Evolutionary conservation across 805 yeast species (phyloP).

Genomic region (Myxozyma udenii): DNA sequence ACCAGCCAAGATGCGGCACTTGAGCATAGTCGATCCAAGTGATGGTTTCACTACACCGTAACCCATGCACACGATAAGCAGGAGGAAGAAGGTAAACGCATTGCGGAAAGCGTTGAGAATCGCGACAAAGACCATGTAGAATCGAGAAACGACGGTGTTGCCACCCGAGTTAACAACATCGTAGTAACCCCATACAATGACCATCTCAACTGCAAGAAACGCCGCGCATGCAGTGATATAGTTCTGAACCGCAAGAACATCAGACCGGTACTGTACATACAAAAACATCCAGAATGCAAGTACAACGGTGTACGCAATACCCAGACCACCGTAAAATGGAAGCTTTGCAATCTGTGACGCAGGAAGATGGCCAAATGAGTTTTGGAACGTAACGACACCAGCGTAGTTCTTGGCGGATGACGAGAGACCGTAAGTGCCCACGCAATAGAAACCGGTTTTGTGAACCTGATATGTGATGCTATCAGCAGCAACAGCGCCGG

Average conservation of each 20-base stretch:
- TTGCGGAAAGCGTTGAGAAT: slow-evolving; percentile 75
- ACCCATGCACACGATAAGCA: slow-evolving; percentile 83
- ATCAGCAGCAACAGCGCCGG: slow-evolving; percentile 52
- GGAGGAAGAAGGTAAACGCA: slow-evolving; percentile 82
- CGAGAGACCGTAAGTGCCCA: slow-evolving; percentile 59
- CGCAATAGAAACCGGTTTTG: slow-evolving; percentile 89
- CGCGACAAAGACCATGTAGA: slow-evolving; percentile 74
- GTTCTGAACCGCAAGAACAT: slow-evolving; percentile 83
- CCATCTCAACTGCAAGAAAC: slow-evolving; percentile 77
- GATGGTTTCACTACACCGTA: slow-evolving; percentile 88
- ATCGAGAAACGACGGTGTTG: slow-evolving; percentile 54
- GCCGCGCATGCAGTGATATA: slow-evolving; percentile 83
- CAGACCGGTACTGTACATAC: slow-evolving; percentile 79
- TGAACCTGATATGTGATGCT: slow-evolving; percentile 59
- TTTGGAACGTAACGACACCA: slow-evolving; percentile 78
- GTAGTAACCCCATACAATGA: slow-evolving; percentile 87
- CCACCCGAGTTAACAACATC: slow-evolving; percentile 72
- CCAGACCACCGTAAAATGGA: slow-evolving; percentile 81
- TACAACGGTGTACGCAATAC: slow-evolving; percentile 77
- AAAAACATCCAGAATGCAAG: slow-evolving; percentile 81
- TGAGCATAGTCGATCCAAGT: slow-evolving; percentile 74
- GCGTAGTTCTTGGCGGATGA: slow-evolving; percentile 46
- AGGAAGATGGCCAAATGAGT: slow-evolving; percentile 84
- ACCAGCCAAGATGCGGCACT: slow-evolving; percentile 57
- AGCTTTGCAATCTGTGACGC: slow-evolving; percentile 90